Base-by-base conservation (phyloP, 805 yeast species). In the Wickerhamiella cacticola region DNA sequence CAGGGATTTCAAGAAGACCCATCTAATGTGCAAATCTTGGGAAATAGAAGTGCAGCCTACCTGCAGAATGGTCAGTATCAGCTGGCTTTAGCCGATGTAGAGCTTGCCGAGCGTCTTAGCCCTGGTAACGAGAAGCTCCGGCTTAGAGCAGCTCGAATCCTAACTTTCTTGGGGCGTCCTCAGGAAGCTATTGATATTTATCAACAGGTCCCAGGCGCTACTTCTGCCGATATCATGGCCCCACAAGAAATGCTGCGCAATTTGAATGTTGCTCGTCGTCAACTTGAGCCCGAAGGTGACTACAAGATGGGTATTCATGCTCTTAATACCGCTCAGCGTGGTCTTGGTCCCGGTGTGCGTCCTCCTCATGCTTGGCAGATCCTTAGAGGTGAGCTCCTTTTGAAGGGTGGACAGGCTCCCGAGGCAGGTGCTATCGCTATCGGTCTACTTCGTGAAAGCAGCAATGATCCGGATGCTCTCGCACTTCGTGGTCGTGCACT, bases 31-130 rank as follows among this genome's bases (percentile, higher is more conserved):
- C 56, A 60, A 8, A 61, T 63, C 48, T 59, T 59, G 33, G 69
- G 70, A 10, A 68, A 68, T 55, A 54, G 72, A 28, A 51, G 63
- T 12, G 66, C 68, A 58, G 70, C 72, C 2, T 53, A 55, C 40
- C 58, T 64, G 61, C 68, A 66, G 45, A 53, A 55, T 13, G 53
- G 54, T 16, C 54, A 59, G 48, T 65, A 59, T 48, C 55, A 53
- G 7, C 53, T 48, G 22, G 72, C 72, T 8, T 55, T 64, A 22
- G 43, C 47, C 15, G 72, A 68, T 52, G 57, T 65, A 6, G 50
- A 46, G 34, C 50, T 50, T 34, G 65, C 69, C 12, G 55, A 55
- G 38, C 47, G 51, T 12, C 57, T 62, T 18, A 63, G 55, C 9
- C 60, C 67, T 2, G 55, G 56, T n/a, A 56, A 56, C 12, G 52